These are phyloP conservation scores for Hanseniaspora singularis DNA, from an alignment of 805 yeast species.

Conservation along the genomic window DNA sequence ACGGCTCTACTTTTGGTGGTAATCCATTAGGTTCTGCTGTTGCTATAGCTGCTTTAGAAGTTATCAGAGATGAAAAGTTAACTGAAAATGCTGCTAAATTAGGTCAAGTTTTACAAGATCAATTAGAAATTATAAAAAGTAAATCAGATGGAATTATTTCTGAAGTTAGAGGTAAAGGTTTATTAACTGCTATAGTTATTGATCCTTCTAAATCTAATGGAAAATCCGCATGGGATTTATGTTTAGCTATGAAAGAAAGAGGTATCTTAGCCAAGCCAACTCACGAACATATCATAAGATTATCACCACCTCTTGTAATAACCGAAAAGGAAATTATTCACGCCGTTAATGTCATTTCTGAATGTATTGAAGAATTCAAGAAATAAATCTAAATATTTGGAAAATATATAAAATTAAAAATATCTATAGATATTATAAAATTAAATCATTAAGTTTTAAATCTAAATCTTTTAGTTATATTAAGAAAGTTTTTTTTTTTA, in stretches of 20 bases:
- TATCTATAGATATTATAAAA: background rate
- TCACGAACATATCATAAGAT: constrained; percentile 86
- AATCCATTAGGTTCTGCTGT: constrained; percentile 89
- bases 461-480: no score
- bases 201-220: constrained; percentile 76
- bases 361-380: constrained; percentile 35
- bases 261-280: constrained; percentile 95
- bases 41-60: constrained; percentile 85
- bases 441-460: no score
- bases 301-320: constrained; percentile 92
- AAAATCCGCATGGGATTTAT: constrained; percentile 90
- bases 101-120: constrained; percentile 56
- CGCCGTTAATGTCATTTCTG: constrained; percentile 65
- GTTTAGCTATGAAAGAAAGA: constrained; percentile 72
- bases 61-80: constrained; percentile 74
- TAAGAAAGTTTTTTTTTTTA: no score
- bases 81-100: constrained; percentile 62
- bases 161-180: constrained; percentile 71
- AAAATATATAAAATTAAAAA: background rate
- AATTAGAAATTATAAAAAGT: constrained; percentile 42
- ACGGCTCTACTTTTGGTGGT: constrained; percentile 97
- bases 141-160: constrained; percentile 45
- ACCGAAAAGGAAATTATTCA: constrained; percentile 70
- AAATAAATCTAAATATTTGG: background rate
- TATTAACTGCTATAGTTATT: constrained; percentile 81